These are phyloP conservation scores for Teunomyces panamensis DNA, from an alignment of 805 yeast genomes.

Conservation along the genomic window DNA sequence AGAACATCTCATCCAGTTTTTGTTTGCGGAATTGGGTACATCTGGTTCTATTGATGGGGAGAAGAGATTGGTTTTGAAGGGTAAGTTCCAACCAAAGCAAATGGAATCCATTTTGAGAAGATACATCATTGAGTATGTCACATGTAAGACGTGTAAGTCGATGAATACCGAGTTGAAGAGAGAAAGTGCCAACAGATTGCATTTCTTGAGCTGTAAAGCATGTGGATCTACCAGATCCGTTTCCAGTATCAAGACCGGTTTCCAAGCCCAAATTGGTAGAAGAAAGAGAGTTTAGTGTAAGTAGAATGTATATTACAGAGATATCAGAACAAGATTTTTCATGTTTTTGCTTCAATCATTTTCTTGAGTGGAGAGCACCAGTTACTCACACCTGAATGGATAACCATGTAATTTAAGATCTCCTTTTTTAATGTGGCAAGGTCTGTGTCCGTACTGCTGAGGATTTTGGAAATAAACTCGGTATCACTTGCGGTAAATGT, in stretches of 20 bases:
- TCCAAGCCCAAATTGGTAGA: constrained; percentile 95
- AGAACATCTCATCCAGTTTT: constrained; percentile 93
- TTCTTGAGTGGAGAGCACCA: constrained; percentile 73
- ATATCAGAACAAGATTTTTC: constrained; percentile 6
- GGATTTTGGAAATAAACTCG: constrained; percentile 13
- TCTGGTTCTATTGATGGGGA: constrained; percentile 99
- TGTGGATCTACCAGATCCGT: constrained; percentile 98
- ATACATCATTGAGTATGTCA: constrained; percentile 94
- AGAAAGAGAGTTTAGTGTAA: constrained; percentile 58
- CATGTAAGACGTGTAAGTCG: constrained; percentile 98
- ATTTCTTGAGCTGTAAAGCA: constrained; percentile 94
- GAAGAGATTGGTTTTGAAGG: constrained; percentile 94
- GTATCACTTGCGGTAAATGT: constrained; percentile 1
- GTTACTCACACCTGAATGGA: constrained; percentile 51
- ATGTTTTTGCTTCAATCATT: constrained; percentile 21
- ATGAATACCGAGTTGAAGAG: constrained; percentile 94
- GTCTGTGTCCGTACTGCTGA: constrained; percentile 2
- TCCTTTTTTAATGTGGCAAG: constrained; percentile 24
- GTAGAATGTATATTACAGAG: constrained; percentile 11
- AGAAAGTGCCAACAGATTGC: constrained; percentile 94
- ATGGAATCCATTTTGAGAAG: constrained; percentile 95
- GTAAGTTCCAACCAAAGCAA: constrained; percentile 97
- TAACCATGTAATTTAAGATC: constrained; percentile 53
- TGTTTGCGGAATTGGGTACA: constrained; percentile 98
- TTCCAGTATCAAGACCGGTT: constrained; percentile 97